Evolutionary conservation across 164 flowering plant species (phyloP).

Genomic region (Hamamelis virginiana): DNA sequence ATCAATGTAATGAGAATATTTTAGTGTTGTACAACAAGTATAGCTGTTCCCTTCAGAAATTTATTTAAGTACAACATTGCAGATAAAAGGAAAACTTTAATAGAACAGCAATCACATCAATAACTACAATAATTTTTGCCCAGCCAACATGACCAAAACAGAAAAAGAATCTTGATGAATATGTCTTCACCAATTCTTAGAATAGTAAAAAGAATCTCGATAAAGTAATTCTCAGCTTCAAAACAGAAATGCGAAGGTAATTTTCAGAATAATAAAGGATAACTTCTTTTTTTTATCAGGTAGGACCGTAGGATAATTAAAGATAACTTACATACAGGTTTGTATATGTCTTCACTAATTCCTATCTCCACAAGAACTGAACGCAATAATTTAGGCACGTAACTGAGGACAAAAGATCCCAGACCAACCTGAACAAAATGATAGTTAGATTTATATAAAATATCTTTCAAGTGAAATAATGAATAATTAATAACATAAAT

Average conservation of each 20-base stretch:
- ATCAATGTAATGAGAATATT: too few relatives aligned
- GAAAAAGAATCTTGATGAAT: not conserved
- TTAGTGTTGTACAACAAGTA: too few relatives aligned
- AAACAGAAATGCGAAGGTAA: not conserved
- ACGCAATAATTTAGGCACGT: constrained; percentile 54
- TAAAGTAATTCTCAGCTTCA: not conserved
- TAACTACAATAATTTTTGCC: not conserved
- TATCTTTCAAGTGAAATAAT: not conserved
- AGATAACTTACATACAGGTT: constrained; percentile 83
- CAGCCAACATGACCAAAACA: not conserved
- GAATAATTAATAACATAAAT: not conserved
- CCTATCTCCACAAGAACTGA: constrained; percentile 64
- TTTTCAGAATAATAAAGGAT: not conserved
- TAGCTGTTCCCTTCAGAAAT: too few relatives aligned
- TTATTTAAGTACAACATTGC: too few relatives aligned
- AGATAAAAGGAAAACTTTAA: too few relatives aligned
- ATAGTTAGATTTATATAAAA: constrained; percentile 3
- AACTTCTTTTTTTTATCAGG: too few relatives aligned
- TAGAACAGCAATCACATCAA: too few relatives aligned
- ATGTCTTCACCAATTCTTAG: not conserved
- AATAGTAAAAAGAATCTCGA: not conserved
- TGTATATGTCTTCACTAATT: constrained; percentile 75
- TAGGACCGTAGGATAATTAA: too few relatives aligned
- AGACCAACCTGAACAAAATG: constrained; percentile 63
- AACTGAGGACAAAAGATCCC: constrained; percentile 68